These are phyloP conservation scores for Aureobasidium sp. DNA, from an alignment of 2,329 filamentous ascomycete species.

Conservation along the genomic window DNA sequence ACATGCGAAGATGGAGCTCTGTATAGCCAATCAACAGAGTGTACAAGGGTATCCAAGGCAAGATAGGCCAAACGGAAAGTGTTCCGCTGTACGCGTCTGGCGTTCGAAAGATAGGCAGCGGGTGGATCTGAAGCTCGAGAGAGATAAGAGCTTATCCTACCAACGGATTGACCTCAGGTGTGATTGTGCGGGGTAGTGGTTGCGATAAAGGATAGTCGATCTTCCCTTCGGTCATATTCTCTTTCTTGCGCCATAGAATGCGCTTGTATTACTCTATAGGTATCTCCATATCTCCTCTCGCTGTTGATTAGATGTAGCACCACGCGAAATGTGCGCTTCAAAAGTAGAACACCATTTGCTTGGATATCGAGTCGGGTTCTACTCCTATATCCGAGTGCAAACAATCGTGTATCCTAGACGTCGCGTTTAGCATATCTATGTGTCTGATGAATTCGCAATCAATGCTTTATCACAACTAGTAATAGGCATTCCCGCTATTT, in stretches of 20 bases:
- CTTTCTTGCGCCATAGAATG: too few species aligned
- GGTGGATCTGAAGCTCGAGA: not conserved
- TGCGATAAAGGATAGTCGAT: not conserved
- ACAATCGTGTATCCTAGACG: not conserved
- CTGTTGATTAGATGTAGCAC: too few species aligned
- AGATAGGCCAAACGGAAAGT: constrained; percentile 7
- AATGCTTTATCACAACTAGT: not conserved
- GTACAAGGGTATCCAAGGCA: too few species aligned
- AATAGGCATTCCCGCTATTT: constrained; percentile 2
- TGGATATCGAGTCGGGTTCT: too few species aligned
- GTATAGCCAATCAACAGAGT: not conserved
- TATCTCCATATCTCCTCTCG: not conserved
- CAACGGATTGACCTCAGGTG: too few species aligned
- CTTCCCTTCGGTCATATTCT: too few species aligned
- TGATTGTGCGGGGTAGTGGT: constrained; percentile 9
- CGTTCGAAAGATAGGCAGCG: not conserved
- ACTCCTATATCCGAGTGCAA: too few species aligned
- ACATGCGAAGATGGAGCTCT: not conserved
- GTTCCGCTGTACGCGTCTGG: not conserved
- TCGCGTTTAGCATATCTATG: not conserved
- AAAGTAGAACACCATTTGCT: too few species aligned
- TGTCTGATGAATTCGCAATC: too few species aligned
- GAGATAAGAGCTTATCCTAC: too few species aligned
- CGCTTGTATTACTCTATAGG: not conserved
- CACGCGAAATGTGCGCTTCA: too few species aligned